Conservation (phyloP, 2,329 filamentous ascomycete genomes). For the Chrysoporthe austroafricana region DNA sequence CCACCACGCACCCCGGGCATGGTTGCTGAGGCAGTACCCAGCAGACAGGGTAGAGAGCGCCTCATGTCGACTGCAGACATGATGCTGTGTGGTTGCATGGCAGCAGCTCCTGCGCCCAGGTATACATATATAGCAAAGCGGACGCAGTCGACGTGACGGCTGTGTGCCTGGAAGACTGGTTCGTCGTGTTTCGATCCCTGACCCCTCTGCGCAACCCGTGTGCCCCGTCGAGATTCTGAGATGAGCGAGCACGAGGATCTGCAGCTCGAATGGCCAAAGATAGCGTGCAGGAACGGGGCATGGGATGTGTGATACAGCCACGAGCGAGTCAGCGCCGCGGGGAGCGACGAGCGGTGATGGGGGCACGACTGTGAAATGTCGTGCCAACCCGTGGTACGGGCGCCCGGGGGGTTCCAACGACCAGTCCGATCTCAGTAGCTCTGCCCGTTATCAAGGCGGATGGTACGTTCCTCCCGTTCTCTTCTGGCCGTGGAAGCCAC, state of each 20-base stretch:
- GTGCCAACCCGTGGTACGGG: constrained; percentile 8
- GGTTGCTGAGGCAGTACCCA: neutral
- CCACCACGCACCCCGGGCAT: constrained; percentile 16
- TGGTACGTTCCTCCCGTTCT: constrained; percentile 25
- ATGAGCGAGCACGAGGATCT: constrained; percentile 11
- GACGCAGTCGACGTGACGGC: constrained; percentile 18
- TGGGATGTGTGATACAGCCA: neutral
- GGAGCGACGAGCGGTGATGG: neutral
- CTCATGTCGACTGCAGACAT: neutral
- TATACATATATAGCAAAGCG: constrained; percentile 1
- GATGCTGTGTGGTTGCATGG: constrained; percentile 6
- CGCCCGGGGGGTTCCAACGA: neutral
- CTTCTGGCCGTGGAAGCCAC: constrained; percentile 22
- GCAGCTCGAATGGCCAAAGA: neutral
- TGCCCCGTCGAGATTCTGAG: constrained; percentile 15
- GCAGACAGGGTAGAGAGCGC: neutral
- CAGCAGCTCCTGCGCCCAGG: constrained; percentile 12
- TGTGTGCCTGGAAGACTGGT: constrained; percentile 21
- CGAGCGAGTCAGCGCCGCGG: neutral
- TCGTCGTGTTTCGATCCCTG: constrained; percentile 18
- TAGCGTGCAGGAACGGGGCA: constrained; percentile 9
- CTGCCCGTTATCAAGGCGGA: constrained; percentile 10
- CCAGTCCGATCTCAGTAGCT: constrained; percentile 16
- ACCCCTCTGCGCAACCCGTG: neutral
- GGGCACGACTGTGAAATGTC: neutral